phyloP scores from a whole-genome alignment of 176 grass and related monocot genomes.

The Oryza glaberrima region DNA sequence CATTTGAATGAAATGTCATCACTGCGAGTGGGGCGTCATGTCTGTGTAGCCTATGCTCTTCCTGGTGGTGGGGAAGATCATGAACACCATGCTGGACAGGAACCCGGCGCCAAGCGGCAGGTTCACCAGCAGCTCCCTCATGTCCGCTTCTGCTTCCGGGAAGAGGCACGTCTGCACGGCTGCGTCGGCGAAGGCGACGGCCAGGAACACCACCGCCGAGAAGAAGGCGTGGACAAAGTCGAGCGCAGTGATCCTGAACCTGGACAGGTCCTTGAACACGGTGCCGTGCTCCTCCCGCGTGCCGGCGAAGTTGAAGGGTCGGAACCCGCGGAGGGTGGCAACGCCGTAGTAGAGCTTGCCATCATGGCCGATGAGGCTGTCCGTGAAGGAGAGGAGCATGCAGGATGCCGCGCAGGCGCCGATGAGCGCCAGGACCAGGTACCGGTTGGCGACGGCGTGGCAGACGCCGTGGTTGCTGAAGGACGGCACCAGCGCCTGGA shows the following conservation, averaged over 20 bases:
- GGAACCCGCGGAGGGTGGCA: conserved; percentile 52
- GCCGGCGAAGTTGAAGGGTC: conserved; percentile 45
- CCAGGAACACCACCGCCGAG: conserved; percentile 59
- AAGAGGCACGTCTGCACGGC: conserved; percentile 64
- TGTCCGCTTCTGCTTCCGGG: conserved; percentile 39
- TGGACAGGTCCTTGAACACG: conserved; percentile 35
- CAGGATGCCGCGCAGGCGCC: conserved; percentile 45
- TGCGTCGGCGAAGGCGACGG: conserved; percentile 47
- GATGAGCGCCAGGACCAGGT: conserved; percentile 42
- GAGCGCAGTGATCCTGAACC: conserved; percentile 37
- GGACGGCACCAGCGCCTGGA: conserved; percentile 69
- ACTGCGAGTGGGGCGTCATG: too few species aligned
- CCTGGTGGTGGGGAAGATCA: conserved; percentile 59
- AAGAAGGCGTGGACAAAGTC: conserved; percentile 68
- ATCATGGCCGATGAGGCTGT: conserved; percentile 61
- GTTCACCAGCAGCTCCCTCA: conserved; percentile 63
- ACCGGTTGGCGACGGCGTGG: conserved; percentile 45
- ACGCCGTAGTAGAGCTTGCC: conserved; percentile 75
- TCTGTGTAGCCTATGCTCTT: conserved; percentile 54
- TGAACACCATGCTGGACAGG: conserved; percentile 61
- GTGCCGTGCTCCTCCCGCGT: neutral
- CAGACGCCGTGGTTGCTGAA: conserved; percentile 67
- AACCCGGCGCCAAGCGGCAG: conserved; percentile 52
- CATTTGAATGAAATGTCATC: too few species aligned
- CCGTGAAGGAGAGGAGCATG: conserved; percentile 64